Percentiles rank a stretch among this genome's conserved stretches.
Evolutionary conservation across 345 rosid species (phyloP).

Genomic region (Erucastrum elatum): DNA sequence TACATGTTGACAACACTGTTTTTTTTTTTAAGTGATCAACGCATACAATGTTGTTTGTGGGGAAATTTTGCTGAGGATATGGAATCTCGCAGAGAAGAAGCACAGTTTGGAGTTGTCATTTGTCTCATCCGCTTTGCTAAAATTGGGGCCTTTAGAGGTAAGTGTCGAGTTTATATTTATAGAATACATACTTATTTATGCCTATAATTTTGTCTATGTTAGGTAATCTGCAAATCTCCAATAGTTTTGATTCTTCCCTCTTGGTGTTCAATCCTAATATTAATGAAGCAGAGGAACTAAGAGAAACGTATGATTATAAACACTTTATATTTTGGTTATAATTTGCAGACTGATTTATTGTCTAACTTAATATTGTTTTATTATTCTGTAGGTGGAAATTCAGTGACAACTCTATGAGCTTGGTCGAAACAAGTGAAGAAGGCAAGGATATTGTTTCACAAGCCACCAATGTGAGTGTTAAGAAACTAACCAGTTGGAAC

Average conservation of each 20-base stretch:
- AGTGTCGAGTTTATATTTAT: no score
- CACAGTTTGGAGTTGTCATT: not conserved
- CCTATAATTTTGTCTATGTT: no score
- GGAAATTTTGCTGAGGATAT: not conserved
- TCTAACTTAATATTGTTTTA: no score
- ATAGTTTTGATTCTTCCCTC: not conserved
- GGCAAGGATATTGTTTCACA: not conserved
- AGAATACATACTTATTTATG: no score
- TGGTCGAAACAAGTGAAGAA: not conserved
- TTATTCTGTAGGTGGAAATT: no score
- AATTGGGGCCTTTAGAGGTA: not conserved
- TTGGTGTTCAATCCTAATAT: not conserved
- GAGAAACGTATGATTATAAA: not conserved
- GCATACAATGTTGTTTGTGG: not conserved
- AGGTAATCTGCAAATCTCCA: not conserved
- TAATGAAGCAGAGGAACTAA: not conserved
- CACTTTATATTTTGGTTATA: no score
- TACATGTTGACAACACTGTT: no score
- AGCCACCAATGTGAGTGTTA: not conserved
- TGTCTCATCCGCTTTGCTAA: not conserved
- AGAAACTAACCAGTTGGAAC: not conserved
- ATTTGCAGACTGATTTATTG: no score
- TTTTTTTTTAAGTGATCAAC: not conserved
- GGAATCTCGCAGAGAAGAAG: not conserved
- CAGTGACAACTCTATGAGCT: not conserved